Conservation (phyloP, 1,284 basidiomycete species). For the Trametes pubescens region DNA sequence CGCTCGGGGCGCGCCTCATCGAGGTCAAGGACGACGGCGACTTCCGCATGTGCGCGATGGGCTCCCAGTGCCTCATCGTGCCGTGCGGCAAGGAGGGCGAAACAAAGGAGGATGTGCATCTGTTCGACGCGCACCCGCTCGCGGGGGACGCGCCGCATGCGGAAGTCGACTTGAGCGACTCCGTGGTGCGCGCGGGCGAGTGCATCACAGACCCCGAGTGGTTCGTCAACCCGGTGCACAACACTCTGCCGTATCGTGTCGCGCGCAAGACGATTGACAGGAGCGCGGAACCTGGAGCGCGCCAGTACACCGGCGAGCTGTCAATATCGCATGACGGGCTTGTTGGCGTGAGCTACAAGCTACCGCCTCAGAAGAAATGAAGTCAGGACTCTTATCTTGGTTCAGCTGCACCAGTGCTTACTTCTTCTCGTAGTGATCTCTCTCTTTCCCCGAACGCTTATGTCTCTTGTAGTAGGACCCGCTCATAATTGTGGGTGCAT, state of each 20-base stretch:
- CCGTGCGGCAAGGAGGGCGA: neutral
- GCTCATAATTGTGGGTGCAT: too few relatives aligned
- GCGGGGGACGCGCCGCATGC: neutral
- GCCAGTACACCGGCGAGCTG: neutral
- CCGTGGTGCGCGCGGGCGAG: neutral
- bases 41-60: neutral
- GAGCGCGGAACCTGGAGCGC: neutral
- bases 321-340: neutral
- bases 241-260: constrained; percentile 8
- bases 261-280: constrained; percentile 1
- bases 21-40: neutral
- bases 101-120: neutral
- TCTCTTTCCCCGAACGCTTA: too few relatives aligned
- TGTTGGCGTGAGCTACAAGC: neutral
- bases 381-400: neutral
- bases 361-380: neutral
- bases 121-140: constrained; percentile 14
- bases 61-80: constrained; percentile 7
- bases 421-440: too few relatives aligned
- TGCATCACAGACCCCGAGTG: constrained; percentile 4
- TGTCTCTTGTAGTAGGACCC: too few relatives aligned
- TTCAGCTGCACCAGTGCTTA: too few relatives aligned
- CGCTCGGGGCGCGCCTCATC: constrained; percentile 6
- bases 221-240: constrained; percentile 10
- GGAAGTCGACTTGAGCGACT: neutral